Base-by-base conservation (phyloP, 495 filamentous ascomycete genomes). In the Penicillium bialowiezense region DNA sequence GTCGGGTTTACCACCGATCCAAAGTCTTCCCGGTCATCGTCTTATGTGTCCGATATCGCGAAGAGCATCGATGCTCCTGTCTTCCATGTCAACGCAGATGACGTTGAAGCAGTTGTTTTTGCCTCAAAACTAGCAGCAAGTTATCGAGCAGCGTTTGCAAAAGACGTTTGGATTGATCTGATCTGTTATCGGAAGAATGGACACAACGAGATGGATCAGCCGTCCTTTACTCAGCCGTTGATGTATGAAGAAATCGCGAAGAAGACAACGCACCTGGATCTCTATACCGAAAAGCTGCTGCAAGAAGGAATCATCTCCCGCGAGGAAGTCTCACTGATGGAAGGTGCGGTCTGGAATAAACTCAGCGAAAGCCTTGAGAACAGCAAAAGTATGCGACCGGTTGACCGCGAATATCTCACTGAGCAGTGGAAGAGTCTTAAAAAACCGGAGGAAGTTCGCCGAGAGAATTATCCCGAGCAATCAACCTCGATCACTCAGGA, bases 1-100 rank as follows among this genome's bases (percentile, higher is more conserved):
- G 97, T 98, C 68, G 93, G 93, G 65, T 98, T 98, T 78, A 98
- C 93, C 44, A 98, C 93, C 12, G 93, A 98, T 67, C 93, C 93
- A 55, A 90, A 95, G 47, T 97, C 92, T 67, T 81, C 93, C 58
- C 90, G 93, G 57, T 97, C 93, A 18, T 97, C 93, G 36, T 88
- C 95, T 47, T 98, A 97, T 79, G 97, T 93, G 73, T 96, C 93
- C 15, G 93, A 98, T 69, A 96, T 98, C 64, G 95, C 93, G 63
- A 98, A 97, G 78, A 85, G 91, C 18, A 96, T 97, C 57, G 92
- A 98, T 55, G 95, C 93, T 9, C 93, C 93, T 24, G 89, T 98
- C 31, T 98, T 98, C 82, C 93, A 98, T 77, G 93, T 98, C 52
- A 98, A 98, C 65, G 92, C 87, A 48, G 93, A 98, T 55, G 93